Conservation (phyloP, 2,329 filamentous ascomycete species). For the Aphanocladium album region DNA sequence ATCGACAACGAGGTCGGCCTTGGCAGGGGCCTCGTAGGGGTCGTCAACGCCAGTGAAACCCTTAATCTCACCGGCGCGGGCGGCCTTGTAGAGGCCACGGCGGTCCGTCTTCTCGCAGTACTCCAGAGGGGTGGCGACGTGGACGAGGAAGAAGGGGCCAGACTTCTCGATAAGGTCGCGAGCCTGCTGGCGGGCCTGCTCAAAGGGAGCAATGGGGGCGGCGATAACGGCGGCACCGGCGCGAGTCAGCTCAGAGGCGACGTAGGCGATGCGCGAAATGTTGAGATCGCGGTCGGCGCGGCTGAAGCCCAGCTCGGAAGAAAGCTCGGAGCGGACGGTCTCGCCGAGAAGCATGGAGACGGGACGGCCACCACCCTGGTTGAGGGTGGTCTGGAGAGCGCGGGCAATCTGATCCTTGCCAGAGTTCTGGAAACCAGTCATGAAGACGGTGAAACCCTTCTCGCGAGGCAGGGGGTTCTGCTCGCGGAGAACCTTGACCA, state of each 20-base stretch:
- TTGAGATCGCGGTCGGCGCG: slow-evolving; percentile 89
- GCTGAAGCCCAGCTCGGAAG: slow-evolving; percentile 91
- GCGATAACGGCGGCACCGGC: slow-evolving; percentile 93
- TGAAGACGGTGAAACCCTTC: slow-evolving; percentile 97
- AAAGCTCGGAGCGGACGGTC: slow-evolving; percentile 89
- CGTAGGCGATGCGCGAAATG: slow-evolving; percentile 93
- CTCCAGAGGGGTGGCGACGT: slow-evolving; percentile 89
- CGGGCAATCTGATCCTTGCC: slow-evolving; percentile 97
- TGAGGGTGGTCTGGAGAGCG: slow-evolving; percentile 91
- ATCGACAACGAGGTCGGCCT: slow-evolving; percentile 82
- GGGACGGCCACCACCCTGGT: slow-evolving; percentile 93
- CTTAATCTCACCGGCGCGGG: slow-evolving; percentile 86
- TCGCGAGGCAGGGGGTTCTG: slow-evolving; percentile 86
- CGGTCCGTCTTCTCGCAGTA: slow-evolving; percentile 94
- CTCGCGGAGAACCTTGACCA: slow-evolving; percentile 92
- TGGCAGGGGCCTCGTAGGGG: slow-evolving; percentile 81
- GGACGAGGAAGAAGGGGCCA: slow-evolving; percentile 90
- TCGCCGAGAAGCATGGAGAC: slow-evolving; percentile 94
- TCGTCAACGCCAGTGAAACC: slow-evolving; percentile 98
- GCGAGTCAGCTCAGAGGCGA: slow-evolving; percentile 89
- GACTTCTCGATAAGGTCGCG: slow-evolving; percentile 81
- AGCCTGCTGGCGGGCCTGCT: slow-evolving; percentile 69
- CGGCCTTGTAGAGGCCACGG: slow-evolving; percentile 80
- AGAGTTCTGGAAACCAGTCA: slow-evolving; percentile 93
- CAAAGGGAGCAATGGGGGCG: slow-evolving; percentile 91